These are phyloP conservation scores for Elongisporangium anandrum DNA, from an alignment of 352 stramenopile species.

Conservation along the genomic window DNA sequence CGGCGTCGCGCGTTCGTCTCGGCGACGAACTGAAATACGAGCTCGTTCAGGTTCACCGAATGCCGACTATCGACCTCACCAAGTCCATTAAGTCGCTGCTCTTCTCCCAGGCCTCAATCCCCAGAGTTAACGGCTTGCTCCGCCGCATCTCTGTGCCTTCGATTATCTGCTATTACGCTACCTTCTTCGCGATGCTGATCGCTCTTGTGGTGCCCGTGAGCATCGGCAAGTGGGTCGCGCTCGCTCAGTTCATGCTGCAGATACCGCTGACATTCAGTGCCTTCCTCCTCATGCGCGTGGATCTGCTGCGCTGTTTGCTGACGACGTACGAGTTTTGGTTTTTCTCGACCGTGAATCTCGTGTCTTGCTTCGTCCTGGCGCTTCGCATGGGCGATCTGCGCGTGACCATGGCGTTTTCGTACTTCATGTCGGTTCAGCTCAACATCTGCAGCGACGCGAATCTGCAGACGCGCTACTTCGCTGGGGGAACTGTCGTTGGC, in stretches of 20 bases:
- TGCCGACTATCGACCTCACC: conserved; percentile 4
- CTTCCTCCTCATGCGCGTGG: conserved; percentile 10
- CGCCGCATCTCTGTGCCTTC: neutral
- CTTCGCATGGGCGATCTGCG: conserved; percentile 15
- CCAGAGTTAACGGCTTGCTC: neutral
- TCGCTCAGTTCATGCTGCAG: conserved; percentile 2
- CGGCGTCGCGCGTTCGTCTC: neutral
- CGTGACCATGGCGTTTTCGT: conserved; percentile 5
- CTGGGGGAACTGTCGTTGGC: conserved; percentile 1
- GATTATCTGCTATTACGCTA: conserved; percentile 1
- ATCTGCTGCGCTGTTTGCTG: conserved; percentile 14
- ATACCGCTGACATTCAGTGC: conserved; percentile 3
- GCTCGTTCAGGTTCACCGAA: neutral
- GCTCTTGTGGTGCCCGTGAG: neutral
- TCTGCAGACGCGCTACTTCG: conserved; percentile 5
- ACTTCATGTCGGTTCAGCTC: conserved; percentile 18
- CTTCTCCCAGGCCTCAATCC: neutral
- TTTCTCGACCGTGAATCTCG: conserved; percentile 17
- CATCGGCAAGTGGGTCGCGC: conserved; percentile 5
- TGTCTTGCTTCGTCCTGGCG: conserved; percentile 10
- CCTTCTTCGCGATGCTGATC: neutral
- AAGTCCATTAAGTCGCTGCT: conserved; percentile 1
- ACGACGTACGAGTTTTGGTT: conserved; percentile 41
- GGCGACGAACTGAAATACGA: conserved; percentile 1
- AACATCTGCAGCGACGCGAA: conserved; percentile 26